These are phyloP conservation scores for Paxillus ammoniavirescens DNA, from an alignment of 768 basidiomycete species.

Conservation along the genomic window DNA sequence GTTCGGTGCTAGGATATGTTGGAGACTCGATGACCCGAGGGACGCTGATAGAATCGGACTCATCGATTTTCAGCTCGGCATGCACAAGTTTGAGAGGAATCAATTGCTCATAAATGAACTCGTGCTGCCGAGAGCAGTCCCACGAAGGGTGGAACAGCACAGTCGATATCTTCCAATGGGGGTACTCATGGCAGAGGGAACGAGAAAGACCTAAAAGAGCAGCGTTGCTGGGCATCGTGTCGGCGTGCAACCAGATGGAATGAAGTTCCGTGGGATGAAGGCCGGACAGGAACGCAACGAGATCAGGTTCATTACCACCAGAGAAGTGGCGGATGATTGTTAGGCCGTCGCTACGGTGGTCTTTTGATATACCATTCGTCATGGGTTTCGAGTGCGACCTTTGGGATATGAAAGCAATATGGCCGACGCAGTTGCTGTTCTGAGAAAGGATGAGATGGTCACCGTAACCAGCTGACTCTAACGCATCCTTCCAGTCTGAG, in stretches of 20 bases:
- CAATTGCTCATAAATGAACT: background rate
- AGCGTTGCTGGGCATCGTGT: background rate
- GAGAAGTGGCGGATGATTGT: background rate
- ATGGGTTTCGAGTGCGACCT: background rate
- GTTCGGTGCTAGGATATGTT: background rate
- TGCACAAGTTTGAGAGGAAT: background rate
- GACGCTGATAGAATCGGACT: background rate
- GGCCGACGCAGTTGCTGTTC: background rate
- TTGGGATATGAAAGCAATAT: background rate
- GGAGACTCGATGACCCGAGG: background rate
- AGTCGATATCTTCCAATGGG: background rate
- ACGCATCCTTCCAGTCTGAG: background rate
- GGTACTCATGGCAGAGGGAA: background rate
- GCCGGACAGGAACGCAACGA: background rate
- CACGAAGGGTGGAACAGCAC: background rate
- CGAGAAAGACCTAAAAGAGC: background rate
- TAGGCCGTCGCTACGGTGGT: too few relatives aligned
- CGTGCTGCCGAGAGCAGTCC: background rate
- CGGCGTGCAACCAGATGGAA: background rate
- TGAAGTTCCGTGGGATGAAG: background rate
- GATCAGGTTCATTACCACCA: background rate
- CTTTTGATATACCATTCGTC: background rate
- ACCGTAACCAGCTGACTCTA: background rate
- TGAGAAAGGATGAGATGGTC: background rate
- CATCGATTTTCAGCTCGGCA: background rate